These are phyloP conservation scores for Aspergillus hiratsukae DNA, from an alignment of 2,329 filamentous ascomycete species.

Conservation along the genomic window DNA sequence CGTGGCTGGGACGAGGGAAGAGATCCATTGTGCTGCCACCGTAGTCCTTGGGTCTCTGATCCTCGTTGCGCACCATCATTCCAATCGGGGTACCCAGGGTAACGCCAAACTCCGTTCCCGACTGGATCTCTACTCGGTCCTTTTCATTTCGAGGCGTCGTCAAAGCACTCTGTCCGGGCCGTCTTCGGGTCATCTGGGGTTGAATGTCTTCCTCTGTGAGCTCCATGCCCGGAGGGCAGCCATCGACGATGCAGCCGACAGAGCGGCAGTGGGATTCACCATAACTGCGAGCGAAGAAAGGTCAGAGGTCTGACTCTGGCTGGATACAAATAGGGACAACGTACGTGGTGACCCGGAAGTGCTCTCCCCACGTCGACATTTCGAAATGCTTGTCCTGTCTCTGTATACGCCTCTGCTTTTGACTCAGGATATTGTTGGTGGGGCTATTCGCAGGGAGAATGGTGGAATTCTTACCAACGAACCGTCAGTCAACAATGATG, in stretches of 20 bases:
- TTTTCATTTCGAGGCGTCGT: slow-evolving; percentile 92
- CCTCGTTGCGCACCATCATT: slow-evolving; percentile 83
- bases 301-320: neutral
- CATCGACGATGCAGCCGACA: slow-evolving; percentile 93
- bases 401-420: neutral
- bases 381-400: slow-evolving; percentile 22
- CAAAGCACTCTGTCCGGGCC: slow-evolving; percentile 83
- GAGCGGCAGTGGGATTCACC: slow-evolving; percentile 88
- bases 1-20: slow-evolving; percentile 87
- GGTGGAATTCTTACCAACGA: neutral
- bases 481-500: neutral
- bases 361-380: slow-evolving; percentile 85
- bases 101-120: slow-evolving; percentile 82
- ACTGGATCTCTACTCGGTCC: slow-evolving; percentile 87
- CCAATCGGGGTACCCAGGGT: slow-evolving; percentile 89
- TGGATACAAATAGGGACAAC: slow-evolving; percentile 24
- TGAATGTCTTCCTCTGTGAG: slow-evolving; percentile 86
- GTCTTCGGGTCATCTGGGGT: slow-evolving; percentile 84
- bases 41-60: slow-evolving; percentile 90
- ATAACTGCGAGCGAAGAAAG: slow-evolving; percentile 45
- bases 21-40: slow-evolving; percentile 82
- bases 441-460: neutral
- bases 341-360: slow-evolving; percentile 79
- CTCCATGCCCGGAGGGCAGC: slow-evolving; percentile 79
- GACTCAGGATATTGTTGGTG: neutral